Conservation (phyloP, 371 early-diverging fungal species). For the Mortierella sp. region DNA sequence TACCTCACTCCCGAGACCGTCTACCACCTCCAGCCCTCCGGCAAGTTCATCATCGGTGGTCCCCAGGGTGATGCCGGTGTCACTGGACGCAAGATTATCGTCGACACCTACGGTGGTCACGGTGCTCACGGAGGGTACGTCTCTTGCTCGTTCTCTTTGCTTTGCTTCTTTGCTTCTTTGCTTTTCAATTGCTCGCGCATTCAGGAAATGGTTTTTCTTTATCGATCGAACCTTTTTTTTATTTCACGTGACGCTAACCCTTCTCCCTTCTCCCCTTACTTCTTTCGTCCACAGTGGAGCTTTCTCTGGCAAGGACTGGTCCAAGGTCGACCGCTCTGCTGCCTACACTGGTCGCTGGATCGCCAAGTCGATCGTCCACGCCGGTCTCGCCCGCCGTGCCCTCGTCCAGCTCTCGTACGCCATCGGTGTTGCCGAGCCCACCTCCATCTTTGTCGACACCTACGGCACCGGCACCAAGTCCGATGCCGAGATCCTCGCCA, state of each 20-base stretch:
- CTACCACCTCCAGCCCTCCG: constrained; percentile 99
- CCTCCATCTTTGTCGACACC: constrained; percentile 97
- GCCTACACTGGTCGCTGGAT: constrained; percentile 99
- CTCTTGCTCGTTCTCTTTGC: no score
- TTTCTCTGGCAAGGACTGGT: constrained; percentile 99
- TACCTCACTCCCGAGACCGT: constrained; percentile 92
- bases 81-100: constrained; percentile 99
- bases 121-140: constrained; percentile 96
- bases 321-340: constrained; percentile 99
- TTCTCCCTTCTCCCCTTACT: background rate
- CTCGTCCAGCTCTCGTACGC: constrained; percentile 99
- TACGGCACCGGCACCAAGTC: constrained; percentile 95
- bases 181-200: background rate
- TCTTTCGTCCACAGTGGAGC: constrained; percentile 81
- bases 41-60: constrained; percentile 99
- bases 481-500: constrained; percentile 91
- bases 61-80: constrained; percentile 99
- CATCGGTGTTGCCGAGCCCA: constrained; percentile 99
- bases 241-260: constrained; percentile 18
- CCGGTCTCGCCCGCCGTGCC: constrained; percentile 94
- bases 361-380: constrained; percentile 95
- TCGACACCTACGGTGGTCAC: constrained; percentile 97
- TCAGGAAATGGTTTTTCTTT: background rate
- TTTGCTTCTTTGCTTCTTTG: background rate
- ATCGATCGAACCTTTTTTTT: background rate